These are phyloP conservation scores for Russula olivacea DNA, from an alignment of 768 basidiomycete genomes.

Conservation along the genomic window DNA sequence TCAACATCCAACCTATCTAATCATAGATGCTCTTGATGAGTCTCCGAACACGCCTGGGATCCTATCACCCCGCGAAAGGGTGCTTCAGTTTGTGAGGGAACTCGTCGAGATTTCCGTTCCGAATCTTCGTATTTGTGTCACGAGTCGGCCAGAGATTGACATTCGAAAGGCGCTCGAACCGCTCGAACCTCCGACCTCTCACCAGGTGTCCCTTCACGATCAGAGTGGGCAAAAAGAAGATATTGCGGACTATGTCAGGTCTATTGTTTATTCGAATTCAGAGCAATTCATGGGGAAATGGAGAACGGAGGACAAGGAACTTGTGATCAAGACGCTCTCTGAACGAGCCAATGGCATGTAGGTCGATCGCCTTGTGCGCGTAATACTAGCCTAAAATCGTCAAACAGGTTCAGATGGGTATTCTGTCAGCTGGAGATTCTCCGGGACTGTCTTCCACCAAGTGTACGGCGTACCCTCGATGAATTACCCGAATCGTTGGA, in stretches of 20 bases:
- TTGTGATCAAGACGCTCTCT: neutral
- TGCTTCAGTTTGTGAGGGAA: neutral
- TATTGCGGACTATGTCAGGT: neutral
- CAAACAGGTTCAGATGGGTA: neutral
- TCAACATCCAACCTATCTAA: neutral
- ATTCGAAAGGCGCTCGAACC: neutral
- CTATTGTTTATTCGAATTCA: neutral
- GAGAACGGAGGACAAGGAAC: neutral
- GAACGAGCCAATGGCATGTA: neutral
- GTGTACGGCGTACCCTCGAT: neutral
- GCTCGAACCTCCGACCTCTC: neutral
- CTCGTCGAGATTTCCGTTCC: neutral
- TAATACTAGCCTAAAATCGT: neutral
- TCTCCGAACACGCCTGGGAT: neutral
- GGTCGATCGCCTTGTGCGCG: neutral
- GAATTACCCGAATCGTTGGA: neutral
- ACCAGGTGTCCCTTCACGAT: neutral
- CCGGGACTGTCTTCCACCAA: neutral
- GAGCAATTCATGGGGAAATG: neutral
- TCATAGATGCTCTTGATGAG: conserved; percentile 2
- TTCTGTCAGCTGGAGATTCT: neutral
- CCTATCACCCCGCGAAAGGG: neutral
- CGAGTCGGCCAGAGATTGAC: neutral
- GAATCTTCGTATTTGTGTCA: conserved; percentile 1
- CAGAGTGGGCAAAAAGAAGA: neutral